Conservation (phyloP, 2,329 filamentous ascomycete species). For the Trichophyton mentagrophytes region DNA sequence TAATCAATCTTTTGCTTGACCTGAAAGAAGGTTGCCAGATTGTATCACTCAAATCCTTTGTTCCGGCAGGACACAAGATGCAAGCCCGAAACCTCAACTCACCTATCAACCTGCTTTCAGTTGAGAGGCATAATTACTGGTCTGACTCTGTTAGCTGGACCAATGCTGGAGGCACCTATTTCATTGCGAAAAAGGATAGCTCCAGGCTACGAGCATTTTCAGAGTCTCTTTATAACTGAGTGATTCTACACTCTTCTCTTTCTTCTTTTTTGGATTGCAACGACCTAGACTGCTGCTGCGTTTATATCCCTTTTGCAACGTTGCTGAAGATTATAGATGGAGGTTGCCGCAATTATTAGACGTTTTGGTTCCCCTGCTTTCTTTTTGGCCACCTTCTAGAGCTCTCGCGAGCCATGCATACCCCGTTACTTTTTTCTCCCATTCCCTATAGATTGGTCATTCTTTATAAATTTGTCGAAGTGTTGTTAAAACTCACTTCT, state of each 20-base stretch:
- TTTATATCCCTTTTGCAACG: not conserved
- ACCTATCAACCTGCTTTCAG: conserved; percentile 66
- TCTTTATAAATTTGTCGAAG: not conserved
- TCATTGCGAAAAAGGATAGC: conserved; percentile 67
- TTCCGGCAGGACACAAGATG: conserved; percentile 64
- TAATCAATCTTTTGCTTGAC: conserved; percentile 84
- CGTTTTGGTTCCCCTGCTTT: not conserved
- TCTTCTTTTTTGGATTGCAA: not conserved
- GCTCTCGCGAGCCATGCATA: not conserved
- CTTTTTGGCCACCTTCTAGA: not conserved
- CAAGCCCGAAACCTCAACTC: conserved; percentile 63
- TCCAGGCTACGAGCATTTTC: conserved; percentile 39
- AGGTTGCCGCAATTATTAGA: not conserved
- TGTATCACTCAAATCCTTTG: conserved; percentile 84
- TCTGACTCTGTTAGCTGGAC: conserved; percentile 77
- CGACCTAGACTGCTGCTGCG: not conserved
- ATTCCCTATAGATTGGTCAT: not conserved
- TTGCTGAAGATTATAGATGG: not conserved
- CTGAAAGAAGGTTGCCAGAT: conserved; percentile 82
- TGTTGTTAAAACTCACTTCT: not conserved
- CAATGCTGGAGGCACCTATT: conserved; percentile 69
- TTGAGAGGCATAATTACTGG: conserved; percentile 59
- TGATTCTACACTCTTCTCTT: not conserved
- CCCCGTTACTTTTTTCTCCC: not conserved
- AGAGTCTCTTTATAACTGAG: conserved; percentile 1